Base-by-base conservation (phyloP, 352 stramenopile genomes). In the Phytophthora syringae region DNA sequence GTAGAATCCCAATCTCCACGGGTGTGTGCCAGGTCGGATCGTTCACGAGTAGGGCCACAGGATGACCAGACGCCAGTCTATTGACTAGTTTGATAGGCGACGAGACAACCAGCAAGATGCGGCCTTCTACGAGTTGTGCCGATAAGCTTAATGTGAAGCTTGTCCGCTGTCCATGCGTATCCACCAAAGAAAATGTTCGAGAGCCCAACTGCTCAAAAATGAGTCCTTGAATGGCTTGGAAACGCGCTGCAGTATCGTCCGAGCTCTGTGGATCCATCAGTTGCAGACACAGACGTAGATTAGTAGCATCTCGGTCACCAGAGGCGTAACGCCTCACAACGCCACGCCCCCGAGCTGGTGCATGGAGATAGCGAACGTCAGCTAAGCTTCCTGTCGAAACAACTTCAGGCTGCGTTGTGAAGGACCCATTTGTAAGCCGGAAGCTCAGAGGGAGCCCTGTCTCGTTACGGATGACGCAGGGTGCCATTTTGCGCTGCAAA, bases 81-180 rank as follows among this genome's bases (percentile, higher is more conserved):
- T 84, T 94, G 3, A 90, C 73, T 1, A 95, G 48, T 48, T 92
- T 92, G 43, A 95, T 80, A 49, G 89, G 84, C 5, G 87, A 95
- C 28, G 86, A 94, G 2, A 95, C 72, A 1, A 89, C 78, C 16
- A 94, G 60, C 18, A 95, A 54, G 50, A 95, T 93, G 22, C 85
- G 84, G 16, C 87, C 87, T 57, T 93, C 87, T 10, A 93, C 77
- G 13, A 95, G 70, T 42, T 88, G 79, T 16, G 87, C 70, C 18
- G 83, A 82, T 59, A 84, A 81, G 24, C 87, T 90, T 13, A 93
- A 66, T 15, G 62, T 76, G 34, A 83, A 92, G 44, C 64, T 84
- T 5, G 86, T 89, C n/a, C 76, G 49, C 20, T 78, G 70, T 9
- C 78, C 78, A 9, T 69, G 61, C 1, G 67, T 72, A 42, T 93